Conservation (phyloP, 2,329 filamentous ascomycete species). For the Neonectria magnoliae region DNA sequence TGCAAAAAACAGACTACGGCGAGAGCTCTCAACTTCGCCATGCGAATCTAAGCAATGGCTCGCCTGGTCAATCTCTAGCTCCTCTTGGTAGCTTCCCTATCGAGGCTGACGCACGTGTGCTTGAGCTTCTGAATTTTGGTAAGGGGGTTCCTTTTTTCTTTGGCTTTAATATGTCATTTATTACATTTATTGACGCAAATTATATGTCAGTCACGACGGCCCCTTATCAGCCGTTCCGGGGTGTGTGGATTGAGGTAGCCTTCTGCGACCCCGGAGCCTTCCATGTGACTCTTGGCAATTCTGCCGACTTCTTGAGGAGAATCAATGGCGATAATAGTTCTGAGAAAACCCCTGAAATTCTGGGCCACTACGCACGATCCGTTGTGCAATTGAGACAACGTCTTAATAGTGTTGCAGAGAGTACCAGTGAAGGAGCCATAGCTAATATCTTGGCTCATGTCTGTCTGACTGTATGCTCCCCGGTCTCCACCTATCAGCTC, state of each 20-base stretch:
- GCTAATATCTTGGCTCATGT: constrained; percentile 5
- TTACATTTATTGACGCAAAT: background rate
- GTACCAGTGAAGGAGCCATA: background rate
- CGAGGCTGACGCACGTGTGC: background rate
- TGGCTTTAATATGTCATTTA: background rate
- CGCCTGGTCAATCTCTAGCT: background rate
- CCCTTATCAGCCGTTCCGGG: background rate
- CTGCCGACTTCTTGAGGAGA: background rate
- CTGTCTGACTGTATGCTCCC: background rate
- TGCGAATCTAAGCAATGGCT: background rate
- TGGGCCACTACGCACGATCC: background rate
- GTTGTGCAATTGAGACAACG: background rate
- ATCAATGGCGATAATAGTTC: background rate
- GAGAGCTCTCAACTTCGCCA: background rate
- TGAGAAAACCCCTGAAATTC: background rate
- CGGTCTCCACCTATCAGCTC: background rate
- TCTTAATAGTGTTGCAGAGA: background rate
- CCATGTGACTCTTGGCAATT: constrained; percentile 3
- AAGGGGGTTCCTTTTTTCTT: background rate
- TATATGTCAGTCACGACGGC: background rate
- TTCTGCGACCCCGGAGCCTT: background rate
- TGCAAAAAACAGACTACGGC: too few species aligned
- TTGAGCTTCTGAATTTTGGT: constrained; percentile 6
- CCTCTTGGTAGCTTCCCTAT: background rate
- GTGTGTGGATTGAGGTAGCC: background rate